Evolutionary conservation across 2,329 filamentous ascomycete genomes (phyloP).

Genomic region (Aureobasidium sp.): DNA sequence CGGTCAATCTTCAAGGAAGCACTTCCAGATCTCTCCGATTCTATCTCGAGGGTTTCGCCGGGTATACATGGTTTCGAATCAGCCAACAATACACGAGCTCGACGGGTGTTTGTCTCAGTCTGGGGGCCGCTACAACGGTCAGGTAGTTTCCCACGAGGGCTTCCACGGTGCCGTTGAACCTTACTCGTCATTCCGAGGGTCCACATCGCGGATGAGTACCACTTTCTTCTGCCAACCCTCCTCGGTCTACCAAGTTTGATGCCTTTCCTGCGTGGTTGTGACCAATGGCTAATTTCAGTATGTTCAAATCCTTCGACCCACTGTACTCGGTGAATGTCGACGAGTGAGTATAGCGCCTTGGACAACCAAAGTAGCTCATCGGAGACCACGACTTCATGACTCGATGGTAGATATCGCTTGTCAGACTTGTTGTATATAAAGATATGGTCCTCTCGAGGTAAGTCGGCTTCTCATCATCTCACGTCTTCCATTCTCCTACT

Average conservation of each 20-base stretch:
- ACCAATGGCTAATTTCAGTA: neutral
- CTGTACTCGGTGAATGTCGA: neutral
- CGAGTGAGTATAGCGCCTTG: conserved; percentile 8
- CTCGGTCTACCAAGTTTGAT: neutral
- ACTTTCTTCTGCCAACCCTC: conserved; percentile 10
- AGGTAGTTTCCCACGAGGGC: neutral
- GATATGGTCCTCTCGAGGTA: neutral
- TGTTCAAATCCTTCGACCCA: conserved; percentile 5
- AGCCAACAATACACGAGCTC: neutral
- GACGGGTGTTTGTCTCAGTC: conserved; percentile 7
- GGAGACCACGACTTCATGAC: neutral
- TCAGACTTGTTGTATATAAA: neutral
- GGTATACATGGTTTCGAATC: neutral
- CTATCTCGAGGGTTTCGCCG: neutral
- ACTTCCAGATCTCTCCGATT: neutral
- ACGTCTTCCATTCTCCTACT: neutral
- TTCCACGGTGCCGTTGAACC: conserved; percentile 10
- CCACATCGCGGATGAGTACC: conserved; percentile 9
- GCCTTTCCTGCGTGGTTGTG: neutral
- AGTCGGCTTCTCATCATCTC: neutral
- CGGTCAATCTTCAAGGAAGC: neutral
- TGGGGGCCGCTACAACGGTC: conserved; percentile 1
- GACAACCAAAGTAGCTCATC: neutral
- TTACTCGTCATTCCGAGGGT: neutral
- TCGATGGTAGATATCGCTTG: neutral